Evolutionary conservation across 2,329 filamentous ascomycete species (phyloP).

Genomic region (Paraconiothyrium sp.): DNA sequence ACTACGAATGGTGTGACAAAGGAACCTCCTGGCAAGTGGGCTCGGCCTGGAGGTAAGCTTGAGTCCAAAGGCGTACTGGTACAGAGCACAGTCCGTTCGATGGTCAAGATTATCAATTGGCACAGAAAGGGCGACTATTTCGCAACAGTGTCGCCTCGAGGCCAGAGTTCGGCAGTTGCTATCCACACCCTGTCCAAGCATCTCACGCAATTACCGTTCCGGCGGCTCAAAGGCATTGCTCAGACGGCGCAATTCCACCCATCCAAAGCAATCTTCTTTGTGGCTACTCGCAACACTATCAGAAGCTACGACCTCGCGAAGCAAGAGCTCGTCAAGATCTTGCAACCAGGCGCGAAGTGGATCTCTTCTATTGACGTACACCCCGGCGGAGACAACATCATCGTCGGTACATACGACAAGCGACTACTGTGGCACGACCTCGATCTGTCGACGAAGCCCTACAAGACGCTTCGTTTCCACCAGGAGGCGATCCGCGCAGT

Average conservation of each 20-base stretch:
- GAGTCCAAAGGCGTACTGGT: slow-evolving; percentile 82
- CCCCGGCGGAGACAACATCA: slow-evolving; percentile 89
- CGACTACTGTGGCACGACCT: slow-evolving; percentile 96
- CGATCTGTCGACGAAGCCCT: slow-evolving; percentile 87
- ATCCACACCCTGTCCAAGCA: slow-evolving; percentile 97
- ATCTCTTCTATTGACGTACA: slow-evolving; percentile 95
- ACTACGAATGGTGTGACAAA: slow-evolving; percentile 69
- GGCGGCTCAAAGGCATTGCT: slow-evolving; percentile 75
- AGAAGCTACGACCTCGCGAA: slow-evolving; percentile 92
- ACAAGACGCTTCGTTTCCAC: slow-evolving; percentile 97
- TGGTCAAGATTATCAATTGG: slow-evolving; percentile 90
- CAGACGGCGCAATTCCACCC: slow-evolving; percentile 96
- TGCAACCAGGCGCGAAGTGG: slow-evolving; percentile 93
- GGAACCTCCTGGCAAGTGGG: slow-evolving; percentile 82
- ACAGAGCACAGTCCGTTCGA: slow-evolving; percentile 79
- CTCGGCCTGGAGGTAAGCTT: slow-evolving; percentile 76
- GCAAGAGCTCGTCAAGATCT: slow-evolving; percentile 89
- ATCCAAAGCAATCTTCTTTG: slow-evolving; percentile 90
- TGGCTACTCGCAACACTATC: slow-evolving; percentile 92
- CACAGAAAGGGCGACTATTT: slow-evolving; percentile 95
- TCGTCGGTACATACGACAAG: slow-evolving; percentile 94
- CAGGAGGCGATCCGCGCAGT: slow-evolving; percentile 89
- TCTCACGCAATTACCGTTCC: slow-evolving; percentile 93
- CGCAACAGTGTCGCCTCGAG: slow-evolving; percentile 85
- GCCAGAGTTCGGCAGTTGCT: slow-evolving; percentile 81